These are phyloP conservation scores for Ogataea degrootiae DNA, from an alignment of 805 yeast species.

Conservation along the genomic window DNA sequence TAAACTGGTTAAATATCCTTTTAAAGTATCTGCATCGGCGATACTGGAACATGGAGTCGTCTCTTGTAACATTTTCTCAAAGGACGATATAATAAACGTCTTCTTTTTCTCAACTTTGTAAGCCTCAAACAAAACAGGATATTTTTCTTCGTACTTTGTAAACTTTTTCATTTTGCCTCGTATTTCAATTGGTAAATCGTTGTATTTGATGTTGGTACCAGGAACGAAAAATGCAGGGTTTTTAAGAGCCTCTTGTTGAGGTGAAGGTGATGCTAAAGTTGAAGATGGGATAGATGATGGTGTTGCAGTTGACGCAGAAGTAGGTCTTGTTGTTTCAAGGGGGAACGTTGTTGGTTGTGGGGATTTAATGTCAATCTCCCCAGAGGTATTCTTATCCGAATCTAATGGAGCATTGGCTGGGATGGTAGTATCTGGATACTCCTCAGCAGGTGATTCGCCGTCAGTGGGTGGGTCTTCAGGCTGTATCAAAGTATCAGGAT, in stretches of 20 bases:
- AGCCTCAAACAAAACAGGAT: conserved; percentile 80
- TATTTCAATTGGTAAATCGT: conserved; percentile 52
- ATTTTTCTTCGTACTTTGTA: conserved; percentile 83
- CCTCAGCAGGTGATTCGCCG: not conserved
- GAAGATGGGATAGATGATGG: conserved; percentile 4
- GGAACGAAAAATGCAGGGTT: conserved; percentile 11
- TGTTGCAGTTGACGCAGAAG: not conserved
- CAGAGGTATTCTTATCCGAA: not conserved
- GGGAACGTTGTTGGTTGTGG: not conserved
- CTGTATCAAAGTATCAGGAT: conserved; percentile 38
- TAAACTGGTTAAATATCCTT: conserved; percentile 63
- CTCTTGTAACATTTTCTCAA: conserved; percentile 72
- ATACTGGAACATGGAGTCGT: conserved; percentile 76
- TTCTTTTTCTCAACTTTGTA: conserved; percentile 76
- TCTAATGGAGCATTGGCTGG: not conserved
- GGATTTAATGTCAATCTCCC: too few relatives aligned
- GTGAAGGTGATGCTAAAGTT: conserved; percentile 10
- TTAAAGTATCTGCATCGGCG: conserved; percentile 63
- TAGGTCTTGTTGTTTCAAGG: not conserved
- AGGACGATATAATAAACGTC: conserved; percentile 49
- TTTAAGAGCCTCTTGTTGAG: not conserved
- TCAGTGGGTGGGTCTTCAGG: conserved; percentile 35
- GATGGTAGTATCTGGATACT: not conserved
- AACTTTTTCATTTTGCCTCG: conserved; percentile 66
- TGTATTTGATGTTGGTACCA: conserved; percentile 28